Base-by-base conservation (phyloP, 768 basidiomycete species). In the Phylloporus sp. region DNA sequence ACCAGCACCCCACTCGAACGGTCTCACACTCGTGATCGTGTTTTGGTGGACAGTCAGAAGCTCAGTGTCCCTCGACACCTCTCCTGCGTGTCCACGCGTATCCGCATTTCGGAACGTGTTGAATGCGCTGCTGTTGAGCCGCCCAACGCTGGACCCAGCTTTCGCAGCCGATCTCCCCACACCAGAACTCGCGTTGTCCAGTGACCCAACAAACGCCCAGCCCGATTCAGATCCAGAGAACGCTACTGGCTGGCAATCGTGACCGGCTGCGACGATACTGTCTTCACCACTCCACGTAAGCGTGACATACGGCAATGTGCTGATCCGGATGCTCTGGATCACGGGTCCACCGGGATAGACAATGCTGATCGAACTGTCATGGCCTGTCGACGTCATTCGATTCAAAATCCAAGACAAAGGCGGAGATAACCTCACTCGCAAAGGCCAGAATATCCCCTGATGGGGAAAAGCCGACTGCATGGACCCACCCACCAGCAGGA, bases 401-500 rank as follows among this genome's bases (percentile, higher is more conserved):
- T 29, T 14, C 9, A n/a, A 33, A 15, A 6, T 23, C 13, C 24
- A 7, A 11, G 21, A 20, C 6, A n/a, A 9, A 17, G 1, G 3
- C 14, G n/a, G 24, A n/a, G 23, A 35, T 18, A 3, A 18, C 3
- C 91, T 68, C 56, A 96, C 95, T 86, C 38, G 85, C 86, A 65
- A 94, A 99, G 3, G 94, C 96, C 45, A 99, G 76, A 0, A 79
- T 78, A 57, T 98, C 88, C n/a, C 96, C 96, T 9, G 89, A 90
- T 5, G 95, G 96, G 20, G 95, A 98, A 72, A 99, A 99, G 2
- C 84, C 88, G 38, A 98, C 90, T 17, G 86, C 74, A 57, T 98
- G 96, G 2, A 99, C 93, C 96, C 96, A 99, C 10, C 96, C 96
- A 32, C 96, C 96, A 33, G 84, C 79, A 0, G 90, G 84, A 58